Conservation (phyloP, 2,329 filamentous ascomycete genomes). For the Aspergillus flavus region DNA sequence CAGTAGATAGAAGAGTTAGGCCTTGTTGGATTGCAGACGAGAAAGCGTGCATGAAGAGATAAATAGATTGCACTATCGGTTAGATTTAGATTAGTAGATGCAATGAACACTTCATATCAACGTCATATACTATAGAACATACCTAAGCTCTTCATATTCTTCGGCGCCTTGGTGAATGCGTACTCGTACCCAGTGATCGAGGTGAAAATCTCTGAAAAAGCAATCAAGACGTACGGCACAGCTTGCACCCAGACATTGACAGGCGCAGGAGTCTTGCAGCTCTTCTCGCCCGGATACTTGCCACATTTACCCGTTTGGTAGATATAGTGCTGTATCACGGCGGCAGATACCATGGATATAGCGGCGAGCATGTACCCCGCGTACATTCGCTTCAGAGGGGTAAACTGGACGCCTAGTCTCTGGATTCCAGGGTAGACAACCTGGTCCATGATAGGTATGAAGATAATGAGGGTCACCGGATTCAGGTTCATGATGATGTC, state of each 20-base stretch:
- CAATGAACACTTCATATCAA: constrained; percentile 23
- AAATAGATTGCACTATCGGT: constrained; percentile 59
- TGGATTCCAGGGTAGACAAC: constrained; percentile 55
- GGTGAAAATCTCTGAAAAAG: constrained; percentile 60
- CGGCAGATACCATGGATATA: constrained; percentile 53
- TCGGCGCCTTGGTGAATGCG: constrained; percentile 74
- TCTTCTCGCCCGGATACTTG: constrained; percentile 46
- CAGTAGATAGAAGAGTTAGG: constrained; percentile 62
- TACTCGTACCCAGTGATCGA: constrained; percentile 69
- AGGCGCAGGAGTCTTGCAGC: constrained; percentile 52
- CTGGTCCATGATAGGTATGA: constrained; percentile 57
- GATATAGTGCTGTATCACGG: constrained; percentile 52
- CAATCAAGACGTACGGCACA: constrained; percentile 54
- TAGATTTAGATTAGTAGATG: not conserved
- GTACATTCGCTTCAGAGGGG: constrained; percentile 57
- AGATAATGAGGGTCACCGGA: constrained; percentile 55
- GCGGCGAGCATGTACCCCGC: constrained; percentile 53
- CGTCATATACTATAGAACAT: constrained; percentile 34
- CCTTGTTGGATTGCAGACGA: constrained; percentile 70
- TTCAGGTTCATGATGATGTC: constrained; percentile 58
- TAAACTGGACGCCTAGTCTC: constrained; percentile 50
- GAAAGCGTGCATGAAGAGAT: constrained; percentile 70
- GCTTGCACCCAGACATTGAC: constrained; percentile 66
- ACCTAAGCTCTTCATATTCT: constrained; percentile 74
- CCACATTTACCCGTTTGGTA: constrained; percentile 67